Evolutionary conservation across 1,139 yeast species (phyloP), one percentile per base, ranked within the genome.

Genomic region (Kazachstania sp.): DNA sequence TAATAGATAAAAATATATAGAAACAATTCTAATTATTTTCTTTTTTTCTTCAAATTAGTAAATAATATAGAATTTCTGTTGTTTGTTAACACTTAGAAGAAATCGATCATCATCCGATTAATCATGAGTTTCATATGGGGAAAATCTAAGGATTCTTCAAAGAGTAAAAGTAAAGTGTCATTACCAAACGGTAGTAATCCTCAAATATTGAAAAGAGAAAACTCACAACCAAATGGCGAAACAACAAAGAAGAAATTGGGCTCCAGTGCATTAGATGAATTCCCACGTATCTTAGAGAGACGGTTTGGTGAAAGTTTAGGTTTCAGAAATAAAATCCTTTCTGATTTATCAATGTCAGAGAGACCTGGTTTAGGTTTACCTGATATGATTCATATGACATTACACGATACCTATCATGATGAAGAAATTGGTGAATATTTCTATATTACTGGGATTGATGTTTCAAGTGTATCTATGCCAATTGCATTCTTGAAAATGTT

Each of bases 401-500:
- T 71, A 47, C 69, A 66, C 51, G 71, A 71, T 48, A 67, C 61
- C 43, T 61, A 66, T 13, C 55, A 61, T 7, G 66, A 66, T 37
- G 66, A 67, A 37, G 77, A 73, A 45, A 58, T 64, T 13, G 78
- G 79, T 0, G 70, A 70, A 47, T 70, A 67, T 42, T 71, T 69
- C 44, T 67, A 58, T 47, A 70, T 79, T 47, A 74, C 81, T 1
- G 88, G 90, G 1, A 66, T 81, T 12, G 86, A 83, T 56, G 70
- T 78, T 1, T 76, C 83, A 1, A 72, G 79, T 9, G 69, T 76
- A 3, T 76, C 80, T 1, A 78, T 83, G 40, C 77, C 84, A 7
- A 78, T 83, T 32, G 86, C 85, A 50, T 83, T 88, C 49, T 65
- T 92, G 56, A 88, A 90, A 53, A 84, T 86, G 38, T 71, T 88